These are phyloP conservation scores for Imleria badia DNA, from an alignment of 768 basidiomycete species.

Conservation along the genomic window DNA sequence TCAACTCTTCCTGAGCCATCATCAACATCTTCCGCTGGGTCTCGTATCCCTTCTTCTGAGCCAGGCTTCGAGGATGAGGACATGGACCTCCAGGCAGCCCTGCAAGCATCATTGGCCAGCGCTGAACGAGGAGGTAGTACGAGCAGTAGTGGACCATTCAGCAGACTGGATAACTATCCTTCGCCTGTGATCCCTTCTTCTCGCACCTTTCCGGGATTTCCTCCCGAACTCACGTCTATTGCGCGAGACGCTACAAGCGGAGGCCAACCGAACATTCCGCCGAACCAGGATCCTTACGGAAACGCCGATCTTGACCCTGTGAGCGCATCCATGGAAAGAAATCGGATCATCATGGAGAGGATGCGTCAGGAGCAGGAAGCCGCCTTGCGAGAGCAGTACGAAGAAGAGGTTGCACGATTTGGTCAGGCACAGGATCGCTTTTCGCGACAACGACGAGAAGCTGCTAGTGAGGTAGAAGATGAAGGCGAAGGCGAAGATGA, in stretches of 20 bases:
- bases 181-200: conserved; percentile 27
- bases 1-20: conserved; percentile 57
- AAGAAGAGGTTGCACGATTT: conserved; percentile 36
- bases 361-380: conserved; percentile 67
- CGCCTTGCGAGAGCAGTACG: conserved; percentile 61
- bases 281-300: conserved; percentile 31
- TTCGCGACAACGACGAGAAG: conserved; percentile 4
- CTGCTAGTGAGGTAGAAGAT: conserved; percentile 37
- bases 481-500: conserved; percentile 67
- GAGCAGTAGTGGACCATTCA: conserved; percentile 6
- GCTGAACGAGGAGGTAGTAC: conserved; percentile 1
- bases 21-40: conserved; percentile 28
- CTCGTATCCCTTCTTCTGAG: conserved; percentile 11
- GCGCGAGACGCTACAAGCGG: conserved; percentile 16
- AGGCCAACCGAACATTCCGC: conserved; percentile 21
- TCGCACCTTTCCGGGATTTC: conserved; percentile 29
- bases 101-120: conserved; percentile 73
- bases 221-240: conserved; percentile 3
- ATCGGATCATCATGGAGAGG: conserved; percentile 55
- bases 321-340: conserved; percentile 66
- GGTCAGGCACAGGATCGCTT: conserved; percentile 11
- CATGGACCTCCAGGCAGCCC: conserved; percentile 80
- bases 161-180: conserved; percentile 15
- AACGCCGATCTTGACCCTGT: conserved; percentile 50
- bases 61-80: conserved; percentile 76